These are phyloP conservation scores for Alternaria atra DNA, from an alignment of 2,329 filamentous ascomycete genomes.

Conservation along the genomic window DNA sequence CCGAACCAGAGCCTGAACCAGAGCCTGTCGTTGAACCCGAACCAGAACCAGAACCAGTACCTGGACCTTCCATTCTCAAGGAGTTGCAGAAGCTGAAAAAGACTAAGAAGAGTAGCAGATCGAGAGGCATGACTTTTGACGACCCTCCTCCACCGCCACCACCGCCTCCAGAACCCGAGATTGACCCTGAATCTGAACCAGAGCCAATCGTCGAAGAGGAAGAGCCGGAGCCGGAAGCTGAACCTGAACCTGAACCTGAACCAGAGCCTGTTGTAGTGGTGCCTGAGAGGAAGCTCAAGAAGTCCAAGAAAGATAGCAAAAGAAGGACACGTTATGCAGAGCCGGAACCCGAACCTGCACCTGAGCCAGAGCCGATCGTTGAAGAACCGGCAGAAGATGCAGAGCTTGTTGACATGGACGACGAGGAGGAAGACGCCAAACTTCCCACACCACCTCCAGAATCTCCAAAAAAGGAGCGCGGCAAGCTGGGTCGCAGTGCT, in stretches of 20 bases:
- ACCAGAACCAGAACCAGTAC: conserved; percentile 33
- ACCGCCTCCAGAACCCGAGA: conserved; percentile 32
- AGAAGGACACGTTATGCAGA: conserved; percentile 32
- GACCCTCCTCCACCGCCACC: conserved; percentile 43
- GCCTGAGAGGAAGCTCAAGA: conserved; percentile 30
- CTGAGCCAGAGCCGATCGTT: conserved; percentile 34
- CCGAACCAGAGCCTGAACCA: conserved; percentile 36
- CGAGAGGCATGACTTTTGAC: conserved; percentile 67
- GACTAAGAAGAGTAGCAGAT: conserved; percentile 43
- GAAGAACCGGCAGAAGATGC: conserved; percentile 32
- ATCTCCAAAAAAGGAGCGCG: conserved; percentile 72
- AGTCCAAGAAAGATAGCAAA: conserved; percentile 44
- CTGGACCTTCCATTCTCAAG: conserved; percentile 30
- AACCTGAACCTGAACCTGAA: conserved; percentile 25
- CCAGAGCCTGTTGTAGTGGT: conserved; percentile 40
- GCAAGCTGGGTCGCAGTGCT: conserved; percentile 76
- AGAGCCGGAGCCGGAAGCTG: conserved; percentile 22
- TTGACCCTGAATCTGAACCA: conserved; percentile 28
- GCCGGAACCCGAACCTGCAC: conserved; percentile 9
- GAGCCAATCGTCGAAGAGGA: conserved; percentile 17
- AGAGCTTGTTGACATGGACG: conserved; percentile 36
- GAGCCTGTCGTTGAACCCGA: conserved; percentile 20
- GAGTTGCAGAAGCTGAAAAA: conserved; percentile 32
- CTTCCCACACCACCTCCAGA: conserved; percentile 62
- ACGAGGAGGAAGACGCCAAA: conserved; percentile 41